phyloP scores from a whole-genome alignment of 768 basidiomycete genomes.

The Phallus indusiatus region DNA sequence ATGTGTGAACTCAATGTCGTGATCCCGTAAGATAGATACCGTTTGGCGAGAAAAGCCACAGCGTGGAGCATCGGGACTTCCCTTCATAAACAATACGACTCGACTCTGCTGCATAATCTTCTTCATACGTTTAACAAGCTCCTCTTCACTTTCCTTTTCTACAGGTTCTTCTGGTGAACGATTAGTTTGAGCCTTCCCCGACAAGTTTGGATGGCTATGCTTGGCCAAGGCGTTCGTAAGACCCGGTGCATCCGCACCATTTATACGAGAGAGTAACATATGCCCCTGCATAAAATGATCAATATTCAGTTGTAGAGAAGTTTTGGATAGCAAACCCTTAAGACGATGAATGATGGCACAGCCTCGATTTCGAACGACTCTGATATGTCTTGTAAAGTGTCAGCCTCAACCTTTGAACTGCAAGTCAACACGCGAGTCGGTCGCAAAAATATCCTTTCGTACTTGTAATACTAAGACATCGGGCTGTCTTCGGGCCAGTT shows the following conservation, averaged over 20 bases:
- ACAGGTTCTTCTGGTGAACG: slow-evolving; percentile 23
- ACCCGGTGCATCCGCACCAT: slow-evolving; percentile 66
- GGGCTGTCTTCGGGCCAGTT: slow-evolving; percentile 66
- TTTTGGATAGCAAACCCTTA: slow-evolving; percentile 46
- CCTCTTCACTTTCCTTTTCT: slow-evolving; percentile 21
- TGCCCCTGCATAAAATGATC: slow-evolving; percentile 57
- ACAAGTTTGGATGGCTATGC: slow-evolving; percentile 34
- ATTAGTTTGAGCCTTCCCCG: slow-evolving; percentile 24
- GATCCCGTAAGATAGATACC: slow-evolving; percentile 52
- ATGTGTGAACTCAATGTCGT: slow-evolving; percentile 55
- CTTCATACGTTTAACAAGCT: slow-evolving; percentile 56
- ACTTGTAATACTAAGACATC: slow-evolving; percentile 68
- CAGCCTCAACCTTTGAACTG: slow-evolving; percentile 63
- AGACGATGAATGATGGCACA: slow-evolving; percentile 77
- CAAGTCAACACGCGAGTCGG: not conserved
- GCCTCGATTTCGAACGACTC: slow-evolving; percentile 89
- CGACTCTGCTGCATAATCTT: slow-evolving; percentile 68
- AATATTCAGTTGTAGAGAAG: not conserved
- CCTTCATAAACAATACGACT: slow-evolving; percentile 90
- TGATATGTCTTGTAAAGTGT: slow-evolving; percentile 69
- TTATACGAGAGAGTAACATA: slow-evolving; percentile 65
- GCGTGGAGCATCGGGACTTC: slow-evolving; percentile 61
- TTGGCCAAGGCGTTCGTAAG: slow-evolving; percentile 55
- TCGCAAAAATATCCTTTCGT: slow-evolving; percentile 10
- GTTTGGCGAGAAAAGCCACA: slow-evolving; percentile 84